Base-by-base conservation (phyloP, 768 basidiomycete genomes). In the Lyophyllum semitale region DNA sequence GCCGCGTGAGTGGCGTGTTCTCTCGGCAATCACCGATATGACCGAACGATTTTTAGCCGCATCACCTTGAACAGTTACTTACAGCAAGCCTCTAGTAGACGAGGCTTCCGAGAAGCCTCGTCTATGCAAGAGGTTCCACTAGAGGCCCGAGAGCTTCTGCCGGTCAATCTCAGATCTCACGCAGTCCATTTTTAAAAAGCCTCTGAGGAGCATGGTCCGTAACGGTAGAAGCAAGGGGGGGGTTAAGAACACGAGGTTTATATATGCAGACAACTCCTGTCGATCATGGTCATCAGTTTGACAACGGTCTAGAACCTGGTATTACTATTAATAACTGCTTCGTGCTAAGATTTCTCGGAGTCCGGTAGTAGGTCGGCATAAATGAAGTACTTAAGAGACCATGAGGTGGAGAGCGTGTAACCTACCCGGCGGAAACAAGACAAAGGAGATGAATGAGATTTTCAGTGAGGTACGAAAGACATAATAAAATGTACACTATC, bases 171-270 rank as follows among this genome's bases (percentile, higher is more conserved):
- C n/a, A n/a, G n/a, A n/a, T n/a, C n/a, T n/a, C n/a, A n/a, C n/a
- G n/a, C n/a, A n/a, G n/a, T n/a, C n/a, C n/a, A n/a, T n/a, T n/a
- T n/a, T n/a, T n/a, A n/a, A n/a, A n/a, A n/a, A n/a, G n/a, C n/a
- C n/a, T n/a, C n/a, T n/a, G n/a, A n/a, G n/a, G n/a, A n/a, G n/a
- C n/a, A n/a, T n/a, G n/a, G n/a, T n/a, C n/a, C n/a, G n/a, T n/a
- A n/a, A n/a, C n/a, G n/a, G n/a, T 41, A 25, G 49, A 54, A 55
- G 51, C 27, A 17, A n/a, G n/a, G n/a, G n/a, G 55, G 33, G 48
- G 33, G 29, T 23, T 13, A 25, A 25, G 29, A 33, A 51, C 68
- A 70, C 51, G 69, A 70, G 70, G 69, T 51, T 71, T 68, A 63
- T 68, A 52, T n/a, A n/a, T n/a, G n/a, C n/a, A n/a, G 48, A 50